These are phyloP conservation scores for Salix caprea DNA, from an alignment of 345 rosid species.

Conservation along the genomic window DNA sequence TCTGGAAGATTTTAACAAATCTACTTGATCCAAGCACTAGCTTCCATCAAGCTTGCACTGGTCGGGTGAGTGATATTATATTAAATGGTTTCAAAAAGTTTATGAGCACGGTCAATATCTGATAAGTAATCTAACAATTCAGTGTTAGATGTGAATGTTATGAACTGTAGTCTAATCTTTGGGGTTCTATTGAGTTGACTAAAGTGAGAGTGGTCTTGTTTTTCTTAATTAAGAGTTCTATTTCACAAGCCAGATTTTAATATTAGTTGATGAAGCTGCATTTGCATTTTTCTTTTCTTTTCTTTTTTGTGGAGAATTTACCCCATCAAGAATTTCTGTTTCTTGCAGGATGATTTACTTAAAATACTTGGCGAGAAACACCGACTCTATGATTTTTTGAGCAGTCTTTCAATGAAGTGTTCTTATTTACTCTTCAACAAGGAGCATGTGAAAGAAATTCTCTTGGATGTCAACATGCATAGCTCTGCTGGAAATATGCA, in stretches of 20 bases:
- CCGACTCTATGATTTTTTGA: conserved; percentile 72
- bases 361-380: conserved; percentile 88
- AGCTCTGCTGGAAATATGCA: conserved; percentile 57
- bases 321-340: neutral
- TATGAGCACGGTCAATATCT: neutral
- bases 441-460: conserved; percentile 81
- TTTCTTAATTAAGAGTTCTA: neutral
- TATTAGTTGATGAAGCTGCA: neutral
- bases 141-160: neutral
- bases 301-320: neutral
- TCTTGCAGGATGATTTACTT: conserved; percentile 85
- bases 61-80: conserved; percentile 56
- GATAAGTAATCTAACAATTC: neutral
- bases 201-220: neutral
- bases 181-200: neutral
- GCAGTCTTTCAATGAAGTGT: conserved; percentile 77
- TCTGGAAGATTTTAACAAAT: conserved; percentile 76
- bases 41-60: conserved; percentile 48
- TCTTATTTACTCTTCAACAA: conserved; percentile 80
- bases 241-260: neutral
- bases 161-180: neutral
- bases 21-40: conserved; percentile 71
- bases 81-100: neutral
- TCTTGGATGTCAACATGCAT: conserved; percentile 54
- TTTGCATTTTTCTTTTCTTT: neutral